These are phyloP conservation scores for Choanephora cucurbitarum DNA, from an alignment of 371 early-diverging fungal species.

Conservation along the genomic window DNA sequence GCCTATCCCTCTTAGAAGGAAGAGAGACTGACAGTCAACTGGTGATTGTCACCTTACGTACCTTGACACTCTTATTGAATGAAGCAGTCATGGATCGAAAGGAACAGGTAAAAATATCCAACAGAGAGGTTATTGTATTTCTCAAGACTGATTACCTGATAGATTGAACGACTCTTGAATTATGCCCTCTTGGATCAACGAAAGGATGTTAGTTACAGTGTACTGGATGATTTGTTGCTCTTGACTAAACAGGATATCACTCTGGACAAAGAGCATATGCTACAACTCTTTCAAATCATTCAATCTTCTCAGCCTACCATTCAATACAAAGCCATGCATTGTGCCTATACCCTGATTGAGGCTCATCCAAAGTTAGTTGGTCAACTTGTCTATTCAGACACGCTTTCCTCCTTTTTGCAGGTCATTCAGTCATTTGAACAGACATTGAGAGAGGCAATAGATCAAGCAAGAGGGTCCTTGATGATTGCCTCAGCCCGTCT, in stretches of 20 bases:
- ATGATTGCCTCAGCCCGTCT: conserved; percentile 23
- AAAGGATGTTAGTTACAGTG: conserved; percentile 28
- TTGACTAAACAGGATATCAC: conserved; percentile 35
- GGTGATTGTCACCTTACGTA: conserved; percentile 44
- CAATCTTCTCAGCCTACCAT: conserved; percentile 1
- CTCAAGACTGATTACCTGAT: too few species aligned
- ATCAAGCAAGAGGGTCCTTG: conserved; percentile 13
- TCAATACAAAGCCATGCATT: conserved; percentile 26
- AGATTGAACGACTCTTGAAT: conserved; percentile 43
- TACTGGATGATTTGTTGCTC: conserved; percentile 34
- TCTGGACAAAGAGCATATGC: conserved; percentile 32
- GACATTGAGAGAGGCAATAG: conserved; percentile 12
- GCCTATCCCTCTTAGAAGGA: conserved; percentile 45
- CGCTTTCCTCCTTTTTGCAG: conserved; percentile 5
- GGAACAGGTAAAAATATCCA: conserved; percentile 40
- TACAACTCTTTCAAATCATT: conserved; percentile 16
- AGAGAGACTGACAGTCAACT: conserved; percentile 41
- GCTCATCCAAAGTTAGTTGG: conserved; percentile 25
- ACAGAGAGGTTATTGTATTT: too few species aligned
- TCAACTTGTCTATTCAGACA: conserved; percentile 7
- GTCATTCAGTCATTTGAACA: conserved; percentile 16
- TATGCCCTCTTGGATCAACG: conserved; percentile 39
- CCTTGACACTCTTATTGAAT: conserved; percentile 49
- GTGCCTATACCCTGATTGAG: conserved; percentile 19
- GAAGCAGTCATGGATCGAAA: conserved; percentile 53